phyloP scores from a whole-genome alignment of 345 rosid genomes.

The Euphorbia lathyris region DNA sequence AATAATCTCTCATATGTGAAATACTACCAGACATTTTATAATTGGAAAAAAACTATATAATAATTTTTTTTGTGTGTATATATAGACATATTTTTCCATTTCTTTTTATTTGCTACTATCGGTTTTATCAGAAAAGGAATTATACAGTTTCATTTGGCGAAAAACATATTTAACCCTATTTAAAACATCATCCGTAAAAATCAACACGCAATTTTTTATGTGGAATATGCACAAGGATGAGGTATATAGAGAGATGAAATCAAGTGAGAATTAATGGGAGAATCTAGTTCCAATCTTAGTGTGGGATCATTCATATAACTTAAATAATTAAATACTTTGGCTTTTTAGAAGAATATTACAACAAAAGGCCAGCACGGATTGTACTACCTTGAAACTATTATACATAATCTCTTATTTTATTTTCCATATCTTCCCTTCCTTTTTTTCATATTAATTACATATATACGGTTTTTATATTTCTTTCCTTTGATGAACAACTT shows the following conservation, averaged over 20 bases:
- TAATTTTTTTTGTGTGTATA: too few species aligned
- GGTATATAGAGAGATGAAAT: neutral
- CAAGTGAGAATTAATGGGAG: neutral
- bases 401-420: neutral
- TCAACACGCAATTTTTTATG: too few species aligned
- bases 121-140: too few species aligned
- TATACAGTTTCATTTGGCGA: too few species aligned
- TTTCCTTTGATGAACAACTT: neutral
- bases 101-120: too few species aligned
- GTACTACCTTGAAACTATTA: neutral
- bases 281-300: conserved; percentile 17
- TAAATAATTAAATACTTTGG: neutral
- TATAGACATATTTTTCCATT: too few species aligned
- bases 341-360: neutral
- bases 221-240: conserved; percentile 10
- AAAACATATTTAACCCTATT: too few species aligned
- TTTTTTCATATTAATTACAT: neutral
- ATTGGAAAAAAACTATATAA: too few species aligned
- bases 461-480: neutral
- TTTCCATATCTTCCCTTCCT: neutral
- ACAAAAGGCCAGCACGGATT: conserved; percentile 16
- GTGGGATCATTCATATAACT: neutral
- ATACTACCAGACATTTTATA: too few species aligned
- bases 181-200: too few species aligned
- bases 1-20: too few species aligned